These are phyloP conservation scores for Seiridium unicorne DNA, from an alignment of 2,329 filamentous ascomycete genomes.

Conservation along the genomic window DNA sequence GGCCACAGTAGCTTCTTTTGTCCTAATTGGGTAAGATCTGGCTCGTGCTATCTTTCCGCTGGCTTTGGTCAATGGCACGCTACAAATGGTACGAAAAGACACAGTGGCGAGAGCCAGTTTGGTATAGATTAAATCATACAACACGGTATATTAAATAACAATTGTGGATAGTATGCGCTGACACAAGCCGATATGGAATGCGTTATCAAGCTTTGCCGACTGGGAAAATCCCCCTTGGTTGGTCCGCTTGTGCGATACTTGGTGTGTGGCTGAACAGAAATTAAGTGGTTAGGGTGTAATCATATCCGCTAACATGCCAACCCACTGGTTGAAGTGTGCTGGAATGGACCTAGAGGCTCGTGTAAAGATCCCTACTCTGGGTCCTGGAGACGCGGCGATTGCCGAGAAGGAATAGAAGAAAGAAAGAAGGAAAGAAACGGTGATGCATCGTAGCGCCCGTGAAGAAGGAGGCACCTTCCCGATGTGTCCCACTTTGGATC, in stretches of 20 bases:
- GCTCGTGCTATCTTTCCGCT: neutral
- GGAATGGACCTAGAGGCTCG: neutral
- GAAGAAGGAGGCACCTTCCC: neutral
- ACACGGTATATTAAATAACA: too few relatives aligned
- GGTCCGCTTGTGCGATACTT: too few relatives aligned
- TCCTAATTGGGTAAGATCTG: constrained; percentile 1
- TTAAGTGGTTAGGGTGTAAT: too few relatives aligned
- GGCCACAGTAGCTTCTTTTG: neutral
- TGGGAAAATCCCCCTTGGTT: too few relatives aligned
- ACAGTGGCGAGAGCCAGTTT: neutral
- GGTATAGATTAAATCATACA: too few relatives aligned
- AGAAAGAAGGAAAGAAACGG: neutral
- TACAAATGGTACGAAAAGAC: neutral
- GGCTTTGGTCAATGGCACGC: neutral
- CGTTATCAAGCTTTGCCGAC: too few relatives aligned
- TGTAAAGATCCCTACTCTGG: neutral
- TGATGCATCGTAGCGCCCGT: neutral
- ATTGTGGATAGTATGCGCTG: too few relatives aligned
- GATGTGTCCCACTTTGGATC: too few relatives aligned
- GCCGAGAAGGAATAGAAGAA: neutral
- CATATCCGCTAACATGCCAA: too few relatives aligned
- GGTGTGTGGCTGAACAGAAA: too few relatives aligned
- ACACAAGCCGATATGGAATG: too few relatives aligned
- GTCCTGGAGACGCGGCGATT: neutral
- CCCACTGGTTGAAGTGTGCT: neutral